phyloP scores from a whole-genome alignment of 495 filamentous ascomycete genomes.

The Hypoxylon fragiforme region DNA sequence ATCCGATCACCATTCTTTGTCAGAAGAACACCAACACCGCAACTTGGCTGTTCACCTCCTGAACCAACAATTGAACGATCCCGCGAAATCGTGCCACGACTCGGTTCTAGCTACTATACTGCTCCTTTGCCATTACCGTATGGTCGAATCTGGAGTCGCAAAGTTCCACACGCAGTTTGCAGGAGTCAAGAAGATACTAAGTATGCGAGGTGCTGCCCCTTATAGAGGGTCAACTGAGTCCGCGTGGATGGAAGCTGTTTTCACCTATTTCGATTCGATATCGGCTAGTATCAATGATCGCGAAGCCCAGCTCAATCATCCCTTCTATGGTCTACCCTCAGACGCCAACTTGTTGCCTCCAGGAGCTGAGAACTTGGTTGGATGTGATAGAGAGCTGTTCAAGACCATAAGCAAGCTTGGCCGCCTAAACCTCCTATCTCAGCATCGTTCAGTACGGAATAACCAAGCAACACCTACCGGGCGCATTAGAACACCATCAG shows the following conservation, averaged over 20 bases:
- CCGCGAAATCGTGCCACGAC: conserved; percentile 73
- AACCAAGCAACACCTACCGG: conserved; percentile 34
- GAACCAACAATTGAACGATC: conserved; percentile 79
- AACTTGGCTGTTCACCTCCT: conserved; percentile 77
- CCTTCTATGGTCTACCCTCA: conserved; percentile 61
- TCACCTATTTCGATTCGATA: conserved; percentile 96
- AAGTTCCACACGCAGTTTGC: conserved; percentile 94
- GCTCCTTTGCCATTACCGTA: conserved; percentile 87
- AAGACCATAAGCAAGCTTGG: conserved; percentile 77
- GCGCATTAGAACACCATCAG: conserved; percentile 29
- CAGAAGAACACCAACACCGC: conserved; percentile 84
- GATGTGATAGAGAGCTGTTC: conserved; percentile 82
- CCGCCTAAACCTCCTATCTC: conserved; percentile 84
- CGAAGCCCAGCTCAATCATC: conserved; percentile 80
- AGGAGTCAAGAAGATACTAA: conserved; percentile 88
- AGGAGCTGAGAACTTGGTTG: conserved; percentile 74
- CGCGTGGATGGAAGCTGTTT: conserved; percentile 92
- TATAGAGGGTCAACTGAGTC: conserved; percentile 69
- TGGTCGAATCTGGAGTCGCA: conserved; percentile 88
- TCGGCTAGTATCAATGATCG: conserved; percentile 89
- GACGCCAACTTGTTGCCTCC: conserved; percentile 67
- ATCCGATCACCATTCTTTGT: conserved; percentile 54
- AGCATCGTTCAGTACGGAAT: conserved; percentile 62
- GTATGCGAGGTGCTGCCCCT: conserved; percentile 69
- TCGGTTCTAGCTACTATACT: conserved; percentile 87